Conservation (phyloP, 2,329 filamentous ascomycete genomes). For the Mollisia scopiformis region DNA sequence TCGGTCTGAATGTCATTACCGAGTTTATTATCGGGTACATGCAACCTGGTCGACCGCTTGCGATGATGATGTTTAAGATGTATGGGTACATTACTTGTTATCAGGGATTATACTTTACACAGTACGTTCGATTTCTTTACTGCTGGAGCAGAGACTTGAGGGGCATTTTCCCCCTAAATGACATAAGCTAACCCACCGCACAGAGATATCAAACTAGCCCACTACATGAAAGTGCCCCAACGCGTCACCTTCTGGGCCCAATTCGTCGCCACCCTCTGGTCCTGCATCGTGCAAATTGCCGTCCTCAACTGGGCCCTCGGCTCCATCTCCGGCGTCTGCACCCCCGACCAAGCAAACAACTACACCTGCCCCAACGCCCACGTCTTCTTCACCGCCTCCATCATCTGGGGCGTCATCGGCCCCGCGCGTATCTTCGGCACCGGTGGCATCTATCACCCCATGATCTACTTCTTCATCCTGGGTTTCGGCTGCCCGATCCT, state of each 20-base stretch:
- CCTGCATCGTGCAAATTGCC: slow-evolving; percentile 66
- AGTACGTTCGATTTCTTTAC: too few species aligned
- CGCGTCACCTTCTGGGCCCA: slow-evolving; percentile 69
- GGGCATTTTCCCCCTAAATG: too few species aligned
- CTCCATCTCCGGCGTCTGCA: slow-evolving; percentile 67
- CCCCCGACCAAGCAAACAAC: slow-evolving; percentile 52
- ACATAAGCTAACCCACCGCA: too few species aligned
- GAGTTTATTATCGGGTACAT: slow-evolving; percentile 54
- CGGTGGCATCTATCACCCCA: slow-evolving; percentile 60
- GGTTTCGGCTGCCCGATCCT: slow-evolving; percentile 65
- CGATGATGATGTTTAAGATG: slow-evolving; percentile 81
- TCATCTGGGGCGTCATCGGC: slow-evolving; percentile 60
- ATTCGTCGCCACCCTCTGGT: slow-evolving; percentile 66
- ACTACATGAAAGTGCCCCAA: slow-evolving; percentile 61
- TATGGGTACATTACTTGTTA: slow-evolving; percentile 57
- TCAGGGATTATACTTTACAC: slow-evolving; percentile 50
- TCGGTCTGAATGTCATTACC: slow-evolving; percentile 51
- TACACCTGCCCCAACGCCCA: slow-evolving; percentile 53
- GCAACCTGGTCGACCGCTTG: slow-evolving; percentile 62
- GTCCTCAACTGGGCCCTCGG: slow-evolving; percentile 65
- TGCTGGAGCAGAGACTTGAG: too few species aligned
- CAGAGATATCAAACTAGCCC: slow-evolving; percentile 55
- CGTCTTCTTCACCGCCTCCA: slow-evolving; percentile 59
- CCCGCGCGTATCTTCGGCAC: slow-evolving; percentile 60
- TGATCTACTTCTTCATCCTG: slow-evolving; percentile 74